A percentile compares a stretch with the other conserved stretches of the same genome.
Evolutionary conservation across 306 rosid species (phyloP).

Genomic region (Chamaecrista fasciculata): DNA sequence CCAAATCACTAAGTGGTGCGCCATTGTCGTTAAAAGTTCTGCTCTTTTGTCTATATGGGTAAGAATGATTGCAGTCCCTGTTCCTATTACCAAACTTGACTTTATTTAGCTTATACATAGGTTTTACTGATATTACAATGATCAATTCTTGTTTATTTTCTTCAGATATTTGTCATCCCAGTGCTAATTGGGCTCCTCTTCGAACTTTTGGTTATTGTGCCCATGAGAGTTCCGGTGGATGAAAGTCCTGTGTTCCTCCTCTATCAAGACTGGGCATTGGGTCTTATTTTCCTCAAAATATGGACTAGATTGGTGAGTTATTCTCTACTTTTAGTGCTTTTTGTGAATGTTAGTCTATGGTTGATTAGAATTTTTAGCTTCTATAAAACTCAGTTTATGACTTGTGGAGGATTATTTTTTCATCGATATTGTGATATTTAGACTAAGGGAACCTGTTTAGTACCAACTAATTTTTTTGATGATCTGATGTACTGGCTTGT

Average conservation of each 20-base stretch:
- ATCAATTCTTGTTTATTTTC: constrained; percentile 16
- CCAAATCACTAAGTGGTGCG: constrained; percentile 89
- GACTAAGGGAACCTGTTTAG: not conserved
- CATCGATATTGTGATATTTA: not conserved
- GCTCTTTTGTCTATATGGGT: constrained; percentile 96
- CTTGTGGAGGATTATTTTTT: not conserved
- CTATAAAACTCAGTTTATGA: not conserved
- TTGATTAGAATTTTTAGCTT: constrained; percentile 8
- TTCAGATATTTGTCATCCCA: constrained; percentile 91
- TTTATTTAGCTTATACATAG: constrained; percentile 4
- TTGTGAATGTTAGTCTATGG: not conserved
- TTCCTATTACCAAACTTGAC: not conserved
- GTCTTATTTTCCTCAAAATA: constrained; percentile 96
- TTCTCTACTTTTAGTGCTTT: not conserved
- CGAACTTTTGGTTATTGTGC: constrained; percentile 98
- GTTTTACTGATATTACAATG: constrained; percentile 21
- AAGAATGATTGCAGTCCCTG: constrained; percentile 30
- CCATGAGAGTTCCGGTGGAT: constrained; percentile 98
- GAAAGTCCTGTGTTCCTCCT: constrained; percentile 98
- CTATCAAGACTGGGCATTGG: constrained; percentile 99
- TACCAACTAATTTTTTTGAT: constrained; percentile 18
- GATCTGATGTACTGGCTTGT: not conserved
- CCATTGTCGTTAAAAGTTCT: constrained; percentile 84
- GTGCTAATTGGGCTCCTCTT: constrained; percentile 92
- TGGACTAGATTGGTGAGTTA: constrained; percentile 98